Evolutionary conservation across 192 early-diverging fungal species (phyloP).

Genomic region (Backusella westeae): DNA sequence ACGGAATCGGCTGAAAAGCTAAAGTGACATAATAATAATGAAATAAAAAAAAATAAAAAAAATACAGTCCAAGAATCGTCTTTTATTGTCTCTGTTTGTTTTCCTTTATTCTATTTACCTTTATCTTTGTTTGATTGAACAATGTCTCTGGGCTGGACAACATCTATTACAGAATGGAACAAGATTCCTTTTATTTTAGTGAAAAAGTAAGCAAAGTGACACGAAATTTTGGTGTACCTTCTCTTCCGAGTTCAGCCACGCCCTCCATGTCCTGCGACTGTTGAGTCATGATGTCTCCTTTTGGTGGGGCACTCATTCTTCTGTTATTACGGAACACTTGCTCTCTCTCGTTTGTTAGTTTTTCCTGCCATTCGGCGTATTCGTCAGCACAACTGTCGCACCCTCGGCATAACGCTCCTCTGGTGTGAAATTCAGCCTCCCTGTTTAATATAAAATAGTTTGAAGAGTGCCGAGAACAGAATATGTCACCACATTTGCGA

Average conservation of each 20-base stretch:
- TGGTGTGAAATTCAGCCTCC: slow-evolving; percentile 22
- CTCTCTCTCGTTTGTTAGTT: background rate
- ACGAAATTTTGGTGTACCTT: slow-evolving; percentile 13
- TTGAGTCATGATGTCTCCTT: slow-evolving; percentile 25
- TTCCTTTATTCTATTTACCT: background rate
- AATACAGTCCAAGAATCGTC: background rate
- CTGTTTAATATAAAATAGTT: slow-evolving; percentile 32
- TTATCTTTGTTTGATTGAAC: background rate
- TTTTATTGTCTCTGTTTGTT: background rate
- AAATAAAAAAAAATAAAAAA: background rate
- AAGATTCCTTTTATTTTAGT: background rate
- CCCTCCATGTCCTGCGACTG: slow-evolving; percentile 29
- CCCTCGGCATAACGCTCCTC: slow-evolving; percentile 20
- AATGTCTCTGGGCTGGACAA: background rate
- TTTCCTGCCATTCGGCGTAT: slow-evolving; percentile 14
- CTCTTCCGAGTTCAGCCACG: slow-evolving; percentile 21
- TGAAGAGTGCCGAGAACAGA: slow-evolving; percentile 31
- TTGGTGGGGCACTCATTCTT: background rate
- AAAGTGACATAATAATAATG: background rate
- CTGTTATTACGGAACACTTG: background rate
- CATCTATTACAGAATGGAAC: background rate
- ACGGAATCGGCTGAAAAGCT: slow-evolving; percentile 11
- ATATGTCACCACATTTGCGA: slow-evolving; percentile 38
- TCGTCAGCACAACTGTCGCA: slow-evolving; percentile 28
- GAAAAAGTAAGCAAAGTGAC: background rate